These are phyloP conservation scores for Aegilops sharonensis DNA, from an alignment of 176 grass and related monocot species.

Conservation along the genomic window DNA sequence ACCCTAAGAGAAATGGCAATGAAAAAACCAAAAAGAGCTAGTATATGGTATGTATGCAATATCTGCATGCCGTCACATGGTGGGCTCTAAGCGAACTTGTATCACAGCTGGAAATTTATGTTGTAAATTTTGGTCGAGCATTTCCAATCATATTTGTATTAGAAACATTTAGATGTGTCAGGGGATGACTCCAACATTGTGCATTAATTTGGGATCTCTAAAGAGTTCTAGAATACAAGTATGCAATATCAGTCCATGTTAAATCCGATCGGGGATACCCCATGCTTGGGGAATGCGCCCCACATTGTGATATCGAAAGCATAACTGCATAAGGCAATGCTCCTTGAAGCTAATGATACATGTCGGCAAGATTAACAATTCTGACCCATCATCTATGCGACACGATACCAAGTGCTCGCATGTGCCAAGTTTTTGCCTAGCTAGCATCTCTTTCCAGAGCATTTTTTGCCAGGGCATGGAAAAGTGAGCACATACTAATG, in stretches of 20 bases:
- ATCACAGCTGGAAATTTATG: neutral
- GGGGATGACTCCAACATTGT: neutral
- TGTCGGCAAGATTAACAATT: slow-evolving; percentile 46
- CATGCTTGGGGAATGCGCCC: slow-evolving; percentile 5
- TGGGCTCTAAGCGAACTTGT: neutral
- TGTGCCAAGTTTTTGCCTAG: slow-evolving; percentile 35
- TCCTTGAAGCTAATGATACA: slow-evolving; percentile 37
- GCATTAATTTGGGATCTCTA: neutral
- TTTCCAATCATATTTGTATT: neutral
- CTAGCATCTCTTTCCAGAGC: neutral
- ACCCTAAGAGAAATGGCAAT: neutral
- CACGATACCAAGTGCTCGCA: slow-evolving; percentile 25
- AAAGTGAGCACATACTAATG: slow-evolving; percentile 15
- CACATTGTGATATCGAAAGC: slow-evolving; percentile 9
- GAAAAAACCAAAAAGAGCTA: neutral
- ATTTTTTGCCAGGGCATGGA: slow-evolving; percentile 28
- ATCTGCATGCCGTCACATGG: neutral
- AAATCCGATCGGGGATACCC: neutral
- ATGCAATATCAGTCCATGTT: neutral
- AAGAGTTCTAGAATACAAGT: neutral
- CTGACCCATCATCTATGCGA: slow-evolving; percentile 13
- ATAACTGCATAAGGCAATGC: slow-evolving; percentile 8
- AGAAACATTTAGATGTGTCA: neutral
- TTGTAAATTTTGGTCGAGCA: no score
- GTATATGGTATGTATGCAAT: no score